Conservation (phyloP, 495 filamentous ascomycete genomes). For the Mycothermus thermophilus region DNA sequence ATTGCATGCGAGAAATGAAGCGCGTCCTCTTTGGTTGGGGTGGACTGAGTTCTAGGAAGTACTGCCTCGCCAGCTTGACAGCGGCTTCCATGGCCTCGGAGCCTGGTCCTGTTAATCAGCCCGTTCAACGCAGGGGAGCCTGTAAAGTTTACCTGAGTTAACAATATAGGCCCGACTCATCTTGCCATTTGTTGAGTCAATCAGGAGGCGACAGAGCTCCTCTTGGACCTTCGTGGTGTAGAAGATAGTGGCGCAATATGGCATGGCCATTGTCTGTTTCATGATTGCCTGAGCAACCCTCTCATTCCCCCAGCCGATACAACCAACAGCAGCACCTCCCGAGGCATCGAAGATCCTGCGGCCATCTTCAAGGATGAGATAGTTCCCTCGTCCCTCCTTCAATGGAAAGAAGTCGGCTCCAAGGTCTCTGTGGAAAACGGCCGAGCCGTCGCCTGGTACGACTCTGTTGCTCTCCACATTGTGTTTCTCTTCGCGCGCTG, state of each 20-base stretch:
- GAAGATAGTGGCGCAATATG: slow-evolving; percentile 33
- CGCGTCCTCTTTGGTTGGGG: slow-evolving; percentile 26
- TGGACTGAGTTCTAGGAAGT: slow-evolving; percentile 39
- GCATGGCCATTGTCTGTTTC: slow-evolving; percentile 24
- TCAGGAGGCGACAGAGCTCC: slow-evolving; percentile 27
- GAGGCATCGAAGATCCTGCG: slow-evolving; percentile 50
- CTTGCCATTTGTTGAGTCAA: slow-evolving; percentile 30
- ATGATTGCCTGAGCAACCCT: slow-evolving; percentile 31
- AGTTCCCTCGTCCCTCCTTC: slow-evolving; percentile 21
- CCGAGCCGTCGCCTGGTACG: too few relatives aligned
- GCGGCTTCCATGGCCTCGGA: slow-evolving; percentile 28
- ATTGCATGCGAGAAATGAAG: slow-evolving; percentile 54
- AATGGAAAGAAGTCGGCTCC: slow-evolving; percentile 12
- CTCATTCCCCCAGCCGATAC: slow-evolving; percentile 34
- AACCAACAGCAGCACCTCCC: slow-evolving; percentile 41
- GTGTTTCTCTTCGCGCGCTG: neutral
- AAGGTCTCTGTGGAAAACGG: slow-evolving; percentile 25
- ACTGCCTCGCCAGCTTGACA: slow-evolving; percentile 56
- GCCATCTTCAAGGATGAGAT: slow-evolving; percentile 40
- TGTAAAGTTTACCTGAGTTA: slow-evolving; percentile 40
- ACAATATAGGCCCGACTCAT: slow-evolving; percentile 36
- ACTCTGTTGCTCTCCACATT: neutral
- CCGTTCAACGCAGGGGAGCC: neutral
- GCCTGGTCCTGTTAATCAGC: slow-evolving; percentile 18
- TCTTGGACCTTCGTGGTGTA: slow-evolving; percentile 29